Evolutionary conservation across 2,329 filamentous ascomycete species (phyloP).

Genomic region (Pezicula rhizophila): DNA sequence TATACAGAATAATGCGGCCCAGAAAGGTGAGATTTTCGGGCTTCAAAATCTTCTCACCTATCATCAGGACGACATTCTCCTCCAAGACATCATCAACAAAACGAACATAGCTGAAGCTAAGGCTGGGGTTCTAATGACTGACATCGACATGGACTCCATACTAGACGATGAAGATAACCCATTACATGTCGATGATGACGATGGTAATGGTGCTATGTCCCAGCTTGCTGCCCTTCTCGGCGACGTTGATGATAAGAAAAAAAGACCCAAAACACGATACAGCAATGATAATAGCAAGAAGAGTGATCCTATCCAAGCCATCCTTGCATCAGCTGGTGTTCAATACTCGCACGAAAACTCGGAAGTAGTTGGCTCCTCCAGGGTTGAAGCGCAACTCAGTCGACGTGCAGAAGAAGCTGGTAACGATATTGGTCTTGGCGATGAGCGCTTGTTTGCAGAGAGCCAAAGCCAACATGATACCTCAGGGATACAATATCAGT

Average conservation of each 20-base stretch:
- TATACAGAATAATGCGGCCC: constrained; percentile 74
- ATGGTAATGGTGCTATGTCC: constrained; percentile 57
- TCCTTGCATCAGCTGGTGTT: constrained; percentile 80
- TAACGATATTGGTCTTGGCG: constrained; percentile 39
- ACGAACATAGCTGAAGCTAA: constrained; percentile 94
- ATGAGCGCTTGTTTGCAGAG: constrained; percentile 53
- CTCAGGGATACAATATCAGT: constrained; percentile 21
- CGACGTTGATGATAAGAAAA: constrained; percentile 40
- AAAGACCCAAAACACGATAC: constrained; percentile 32
- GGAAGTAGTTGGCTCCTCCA: constrained; percentile 88
- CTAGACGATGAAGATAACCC: constrained; percentile 45
- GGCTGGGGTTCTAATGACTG: constrained; percentile 74
- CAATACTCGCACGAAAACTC: constrained; percentile 96
- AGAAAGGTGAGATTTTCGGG: constrained; percentile 93
- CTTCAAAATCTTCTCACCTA: constrained; percentile 82
- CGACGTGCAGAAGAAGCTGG: constrained; percentile 51
- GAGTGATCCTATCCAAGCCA: constrained; percentile 75
- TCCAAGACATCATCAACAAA: constrained; percentile 96
- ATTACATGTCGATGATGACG: constrained; percentile 37
- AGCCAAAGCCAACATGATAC: constrained; percentile 23
- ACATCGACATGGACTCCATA: constrained; percentile 63
- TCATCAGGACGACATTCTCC: constrained; percentile 69
- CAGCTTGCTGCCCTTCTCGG: constrained; percentile 61
- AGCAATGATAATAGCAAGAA: constrained; percentile 43
- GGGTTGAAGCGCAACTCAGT: constrained; percentile 80